Base-by-base conservation (phyloP, 1,139 yeast species). In the Geotrichum bryndzae region DNA sequence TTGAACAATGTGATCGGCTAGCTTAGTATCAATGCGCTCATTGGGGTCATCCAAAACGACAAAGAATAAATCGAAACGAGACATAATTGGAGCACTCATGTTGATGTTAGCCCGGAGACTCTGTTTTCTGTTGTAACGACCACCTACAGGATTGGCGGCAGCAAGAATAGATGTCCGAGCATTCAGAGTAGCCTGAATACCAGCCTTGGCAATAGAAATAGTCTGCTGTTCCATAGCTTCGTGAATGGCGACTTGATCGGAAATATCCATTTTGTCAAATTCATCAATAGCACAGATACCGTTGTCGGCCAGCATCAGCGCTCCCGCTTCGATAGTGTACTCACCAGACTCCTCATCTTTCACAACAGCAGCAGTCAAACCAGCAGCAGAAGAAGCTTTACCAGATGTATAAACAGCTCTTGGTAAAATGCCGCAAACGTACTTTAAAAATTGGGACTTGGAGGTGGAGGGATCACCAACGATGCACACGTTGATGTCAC, bases 151-250 rank as follows among this genome's bases (percentile, higher is more conserved):
- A 73, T 94, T 94, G 0, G 99, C 99, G 22, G 99, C 98, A 0
- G 99, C 99, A 63, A 94, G 77, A 68, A 94, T 94, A 0, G 97
- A 90, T 0, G 99, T 91, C 72, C 99, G 83, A 1, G 99, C 99
- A 73, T 94, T 94, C 70, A 94, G 78, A 0, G 99, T 94, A 6
- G 99, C 98, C 73, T 94, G 98, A 66, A 94, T 94, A 70, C 99
- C 99, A 1, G 99, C 99, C 74, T 94, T 94, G 29, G 99, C 97
- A 71, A 94, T 94, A 15, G 97, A 91, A 66, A 94, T 94, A 0
- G 99, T 94, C 74, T 94, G 99, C 76, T 94, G 99, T 80, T 94
- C 99, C 99, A 94, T 94, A 18, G 99, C 99, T 79, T 94, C 99
- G 78, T 94, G 99, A 79, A 94, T 94, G 2, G 99, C 99, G 63